Base-by-base conservation (phyloP, 164 flowering plant genomes). In the Saururus chinensis region DNA sequence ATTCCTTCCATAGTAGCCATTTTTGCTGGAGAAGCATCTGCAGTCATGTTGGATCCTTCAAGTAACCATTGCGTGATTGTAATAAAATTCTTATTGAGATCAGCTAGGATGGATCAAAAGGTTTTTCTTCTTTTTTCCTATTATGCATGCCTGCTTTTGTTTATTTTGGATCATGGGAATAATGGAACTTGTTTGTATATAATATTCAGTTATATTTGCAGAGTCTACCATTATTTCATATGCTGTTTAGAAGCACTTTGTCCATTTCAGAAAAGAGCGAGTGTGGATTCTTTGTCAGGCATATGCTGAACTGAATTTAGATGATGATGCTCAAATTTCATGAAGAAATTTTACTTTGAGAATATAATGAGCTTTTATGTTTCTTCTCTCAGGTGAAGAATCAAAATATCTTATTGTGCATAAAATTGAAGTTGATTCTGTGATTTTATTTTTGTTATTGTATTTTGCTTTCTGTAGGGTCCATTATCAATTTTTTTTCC, bases 1-100 rank as follows among this genome's bases (percentile, higher is more conserved):
- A n/a, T n/a, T n/a, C n/a, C n/a, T n/a, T n/a, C n/a, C n/a, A 60
- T 84, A 35, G 70, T 65, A 69, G 84, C 90, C 63, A 69, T 83
- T 60, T 88, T 89, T 79, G 81, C 82, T 67, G 93, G 96, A 40
- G 98, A 92, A 76, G 79, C 90, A 70, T 89, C 98, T 64, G 68
- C 84, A 23, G 64, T 88, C 45, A 75, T 92, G n/a, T n/a, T n/a
- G n/a, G n/a, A n/a, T n/a, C n/a, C n/a, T n/a, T n/a, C n/a, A n/a
- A n/a, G n/a, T n/a, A 84, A 79, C 57, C 80, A 81, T 71, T 80
- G 83, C 70, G 23, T 70, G 30, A 55, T 80, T 49, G 64, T 89
- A 64, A 81, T 70, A 61, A 79, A 81, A 70, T 64, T 73, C 64
- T 68, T 92, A 73, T 76, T 62, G n/a, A n/a, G n/a, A n/a, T n/a